phyloP scores from a whole-genome alignment of 345 rosid species.

The Melaleuca quinquenervia region DNA sequence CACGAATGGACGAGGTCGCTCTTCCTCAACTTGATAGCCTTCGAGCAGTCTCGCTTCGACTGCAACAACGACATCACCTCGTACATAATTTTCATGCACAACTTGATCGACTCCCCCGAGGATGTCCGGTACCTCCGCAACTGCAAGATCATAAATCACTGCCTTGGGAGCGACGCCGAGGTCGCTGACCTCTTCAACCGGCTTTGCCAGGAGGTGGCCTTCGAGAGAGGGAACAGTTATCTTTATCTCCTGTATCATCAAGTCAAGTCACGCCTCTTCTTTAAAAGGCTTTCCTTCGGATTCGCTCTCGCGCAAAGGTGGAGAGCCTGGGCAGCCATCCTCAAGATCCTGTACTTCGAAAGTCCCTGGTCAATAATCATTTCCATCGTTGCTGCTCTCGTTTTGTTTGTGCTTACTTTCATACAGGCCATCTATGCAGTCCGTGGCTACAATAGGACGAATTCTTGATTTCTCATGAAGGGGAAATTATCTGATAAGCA shows the following conservation, averaged over 20 bases:
- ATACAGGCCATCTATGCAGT: constrained; percentile 57
- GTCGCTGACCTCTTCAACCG: constrained; percentile 69
- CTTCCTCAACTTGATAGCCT: constrained; percentile 72
- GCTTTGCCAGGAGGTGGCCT: constrained; percentile 76
- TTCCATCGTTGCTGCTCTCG: constrained; percentile 56
- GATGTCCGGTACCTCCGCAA: constrained; percentile 74
- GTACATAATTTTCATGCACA: constrained; percentile 80
- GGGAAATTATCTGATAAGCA: too few relatives aligned
- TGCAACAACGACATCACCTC: constrained; percentile 71
- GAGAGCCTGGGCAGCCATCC: constrained; percentile 70
- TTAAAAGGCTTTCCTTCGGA: too few relatives aligned
- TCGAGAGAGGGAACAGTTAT: constrained; percentile 56
- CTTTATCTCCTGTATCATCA: constrained; percentile 48
- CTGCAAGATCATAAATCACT: constrained; percentile 61
- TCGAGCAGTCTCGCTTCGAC: constrained; percentile 67
- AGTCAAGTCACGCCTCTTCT: constrained; percentile 34
- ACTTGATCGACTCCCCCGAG: constrained; percentile 63
- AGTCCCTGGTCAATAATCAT: constrained; percentile 74
- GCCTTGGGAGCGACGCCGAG: constrained; percentile 81
- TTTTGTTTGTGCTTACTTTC: constrained; percentile 53
- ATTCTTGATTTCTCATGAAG: not conserved
- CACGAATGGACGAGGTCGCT: constrained; percentile 90
- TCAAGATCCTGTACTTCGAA: constrained; percentile 65
- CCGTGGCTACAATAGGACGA: constrained; percentile 43
- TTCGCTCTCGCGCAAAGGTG: constrained; percentile 31